These are phyloP conservation scores for Alnus rubra DNA, from an alignment of 306 rosid species.

Conservation along the genomic window DNA sequence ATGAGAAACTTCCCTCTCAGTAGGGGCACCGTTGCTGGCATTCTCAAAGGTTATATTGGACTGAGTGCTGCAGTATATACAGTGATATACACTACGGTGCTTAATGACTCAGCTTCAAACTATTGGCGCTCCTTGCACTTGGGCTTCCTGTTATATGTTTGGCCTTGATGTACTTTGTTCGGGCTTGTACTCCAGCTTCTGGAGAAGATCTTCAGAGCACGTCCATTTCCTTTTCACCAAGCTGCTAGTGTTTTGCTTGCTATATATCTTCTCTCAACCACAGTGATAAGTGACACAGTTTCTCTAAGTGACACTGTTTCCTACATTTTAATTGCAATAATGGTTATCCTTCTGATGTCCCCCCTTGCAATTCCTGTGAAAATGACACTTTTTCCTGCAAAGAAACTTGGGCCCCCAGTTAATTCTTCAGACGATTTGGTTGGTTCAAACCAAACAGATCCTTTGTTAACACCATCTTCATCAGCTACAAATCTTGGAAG, in stretches of 20 bases:
- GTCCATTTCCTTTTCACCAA: slow-evolving; percentile 71
- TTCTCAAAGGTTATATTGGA: slow-evolving; percentile 85
- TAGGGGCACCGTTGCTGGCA: slow-evolving; percentile 80
- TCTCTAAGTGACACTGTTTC: slow-evolving; percentile 48
- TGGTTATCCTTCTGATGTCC: slow-evolving; percentile 63
- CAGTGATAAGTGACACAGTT: slow-evolving; percentile 39
- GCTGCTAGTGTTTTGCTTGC: slow-evolving; percentile 72
- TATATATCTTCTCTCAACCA: slow-evolving; percentile 52
- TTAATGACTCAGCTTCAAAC: slow-evolving; percentile 55
- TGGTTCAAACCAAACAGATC: slow-evolving; percentile 42
- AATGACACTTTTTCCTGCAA: slow-evolving; percentile 70
- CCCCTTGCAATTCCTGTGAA: slow-evolving; percentile 78
- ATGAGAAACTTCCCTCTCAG: slow-evolving; percentile 96
- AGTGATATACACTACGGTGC: slow-evolving; percentile 51
- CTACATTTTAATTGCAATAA: slow-evolving; percentile 54
- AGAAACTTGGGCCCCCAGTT: slow-evolving; percentile 24
- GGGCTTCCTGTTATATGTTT: slow-evolving; percentile 61
- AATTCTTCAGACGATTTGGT: slow-evolving; percentile 49
- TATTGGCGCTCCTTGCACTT: slow-evolving; percentile 61
- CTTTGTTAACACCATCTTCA: slow-evolving; percentile 62
- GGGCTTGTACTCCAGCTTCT: slow-evolving; percentile 80
- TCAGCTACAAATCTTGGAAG: slow-evolving; percentile 53
- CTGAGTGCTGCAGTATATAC: slow-evolving; percentile 82
- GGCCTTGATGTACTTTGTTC: slow-evolving; percentile 68
- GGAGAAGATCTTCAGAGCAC: slow-evolving; percentile 80